Conservation (phyloP, 441 rosid species). For the Populus hybrid region DNA sequence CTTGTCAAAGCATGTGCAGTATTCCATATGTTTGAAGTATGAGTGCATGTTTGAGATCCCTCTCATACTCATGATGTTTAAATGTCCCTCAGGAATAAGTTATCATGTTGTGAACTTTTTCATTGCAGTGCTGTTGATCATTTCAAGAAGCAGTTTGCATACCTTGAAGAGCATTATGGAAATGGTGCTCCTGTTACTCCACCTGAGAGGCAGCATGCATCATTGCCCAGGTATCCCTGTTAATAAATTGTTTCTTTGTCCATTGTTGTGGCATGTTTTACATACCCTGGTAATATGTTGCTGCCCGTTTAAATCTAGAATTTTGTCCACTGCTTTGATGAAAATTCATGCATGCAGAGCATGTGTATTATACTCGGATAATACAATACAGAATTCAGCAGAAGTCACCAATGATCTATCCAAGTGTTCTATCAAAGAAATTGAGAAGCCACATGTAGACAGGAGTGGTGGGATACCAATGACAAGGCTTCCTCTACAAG, state of each 20-base stretch:
- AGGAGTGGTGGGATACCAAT: slow-evolving; percentile 64
- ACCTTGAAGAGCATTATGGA: slow-evolving; percentile 85
- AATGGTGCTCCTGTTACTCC: slow-evolving; percentile 76
- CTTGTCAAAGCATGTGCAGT: background rate
- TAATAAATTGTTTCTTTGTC: background rate
- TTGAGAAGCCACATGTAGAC: slow-evolving; percentile 59
- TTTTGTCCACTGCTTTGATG: slow-evolving; percentile 13
- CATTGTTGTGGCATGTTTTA: background rate
- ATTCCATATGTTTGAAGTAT: background rate
- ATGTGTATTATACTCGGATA: slow-evolving; percentile 79
- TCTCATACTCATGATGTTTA: background rate
- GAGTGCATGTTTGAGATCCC: background rate
- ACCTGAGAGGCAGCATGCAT: slow-evolving; percentile 90
- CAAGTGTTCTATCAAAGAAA: slow-evolving; percentile 75
- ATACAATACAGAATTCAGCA: slow-evolving; percentile 50
- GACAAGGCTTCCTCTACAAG: slow-evolving; percentile 81
- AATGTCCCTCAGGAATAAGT: background rate
- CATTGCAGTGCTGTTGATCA: slow-evolving; percentile 83
- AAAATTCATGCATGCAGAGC: slow-evolving; percentile 47
- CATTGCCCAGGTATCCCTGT: slow-evolving; percentile 73
- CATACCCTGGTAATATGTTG: background rate
- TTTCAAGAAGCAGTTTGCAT: slow-evolving; percentile 38
- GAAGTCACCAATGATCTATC: slow-evolving; percentile 74
- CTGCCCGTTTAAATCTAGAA: background rate
- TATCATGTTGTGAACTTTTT: background rate